phyloP scores from a whole-genome alignment of 805 yeast genomes.

The Vanderwaltozyma yarrowii region DNA sequence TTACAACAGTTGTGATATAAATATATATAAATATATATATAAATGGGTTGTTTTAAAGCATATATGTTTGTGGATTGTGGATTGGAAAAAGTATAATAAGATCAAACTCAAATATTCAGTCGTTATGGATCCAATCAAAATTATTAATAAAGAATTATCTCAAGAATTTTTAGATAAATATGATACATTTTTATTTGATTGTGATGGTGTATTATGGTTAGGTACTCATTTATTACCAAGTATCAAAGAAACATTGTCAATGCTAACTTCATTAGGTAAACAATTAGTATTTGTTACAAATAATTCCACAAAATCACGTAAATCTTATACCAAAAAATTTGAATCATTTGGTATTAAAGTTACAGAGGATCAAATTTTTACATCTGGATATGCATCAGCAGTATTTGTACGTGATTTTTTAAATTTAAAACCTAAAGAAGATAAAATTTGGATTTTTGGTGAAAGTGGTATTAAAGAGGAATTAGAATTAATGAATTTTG shows the following conservation, averaged over 20 bases:
- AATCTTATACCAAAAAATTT: slow-evolving; percentile 68
- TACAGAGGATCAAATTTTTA: slow-evolving; percentile 66
- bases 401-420: slow-evolving; percentile 70
- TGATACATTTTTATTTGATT: slow-evolving; percentile 87
- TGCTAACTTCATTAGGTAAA: slow-evolving; percentile 47
- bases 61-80: no score
- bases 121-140: slow-evolving; percentile 35
- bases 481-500: slow-evolving; percentile 61
- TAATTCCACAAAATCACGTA: slow-evolving; percentile 85
- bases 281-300: slow-evolving; percentile 84
- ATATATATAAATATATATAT: no score
- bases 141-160: slow-evolving; percentile 39
- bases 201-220: slow-evolving; percentile 96
- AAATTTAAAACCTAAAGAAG: slow-evolving; percentile 56
- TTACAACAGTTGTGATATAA: no score
- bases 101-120: no score
- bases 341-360: slow-evolving; percentile 39
- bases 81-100: no score
- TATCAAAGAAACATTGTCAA: slow-evolving; percentile 61
- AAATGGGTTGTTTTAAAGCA: no score
- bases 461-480: slow-evolving; percentile 81
- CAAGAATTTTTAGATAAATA: slow-evolving; percentile 47
- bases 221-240: slow-evolving; percentile 75
- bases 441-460: slow-evolving; percentile 83
- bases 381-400: slow-evolving; percentile 87